Conservation (phyloP, 1,139 yeast species). For the Pichia sp. region DNA sequence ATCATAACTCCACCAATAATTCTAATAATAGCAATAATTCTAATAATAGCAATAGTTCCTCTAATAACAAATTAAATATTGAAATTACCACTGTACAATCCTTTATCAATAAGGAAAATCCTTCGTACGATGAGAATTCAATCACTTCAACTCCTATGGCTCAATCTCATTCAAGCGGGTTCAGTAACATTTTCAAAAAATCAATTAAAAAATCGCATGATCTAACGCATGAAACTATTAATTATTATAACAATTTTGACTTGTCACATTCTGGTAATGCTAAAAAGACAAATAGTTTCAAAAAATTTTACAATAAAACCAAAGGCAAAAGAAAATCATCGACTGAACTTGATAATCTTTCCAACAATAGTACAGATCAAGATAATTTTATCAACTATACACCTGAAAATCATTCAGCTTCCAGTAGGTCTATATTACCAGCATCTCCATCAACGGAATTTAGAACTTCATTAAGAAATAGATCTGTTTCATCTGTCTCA, state of each 20-base stretch:
- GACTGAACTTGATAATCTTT: not conserved
- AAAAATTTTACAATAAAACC: slow-evolving; percentile 3
- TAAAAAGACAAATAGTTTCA: slow-evolving; percentile 1
- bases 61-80: not conserved
- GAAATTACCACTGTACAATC: not conserved
- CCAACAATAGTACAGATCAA: not conserved
- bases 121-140: not conserved
- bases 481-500: slow-evolving; percentile 6
- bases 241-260: not conserved
- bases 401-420: not conserved
- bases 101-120: not conserved
- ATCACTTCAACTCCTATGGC: not conserved
- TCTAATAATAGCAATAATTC: not conserved
- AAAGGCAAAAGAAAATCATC: slow-evolving; percentile 1
- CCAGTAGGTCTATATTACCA: not conserved
- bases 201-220: not conserved
- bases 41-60: too few relatives aligned
- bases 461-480: not conserved
- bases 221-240: not conserved
- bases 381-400: not conserved
- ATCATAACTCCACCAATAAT: not conserved
- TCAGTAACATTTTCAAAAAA: slow-evolving; percentile 4
- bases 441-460: not conserved
- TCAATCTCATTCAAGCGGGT: not conserved
- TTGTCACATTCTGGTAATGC: not conserved